Conservation (phyloP, 1,139 yeast species). For the Diutina mesorugosa region DNA sequence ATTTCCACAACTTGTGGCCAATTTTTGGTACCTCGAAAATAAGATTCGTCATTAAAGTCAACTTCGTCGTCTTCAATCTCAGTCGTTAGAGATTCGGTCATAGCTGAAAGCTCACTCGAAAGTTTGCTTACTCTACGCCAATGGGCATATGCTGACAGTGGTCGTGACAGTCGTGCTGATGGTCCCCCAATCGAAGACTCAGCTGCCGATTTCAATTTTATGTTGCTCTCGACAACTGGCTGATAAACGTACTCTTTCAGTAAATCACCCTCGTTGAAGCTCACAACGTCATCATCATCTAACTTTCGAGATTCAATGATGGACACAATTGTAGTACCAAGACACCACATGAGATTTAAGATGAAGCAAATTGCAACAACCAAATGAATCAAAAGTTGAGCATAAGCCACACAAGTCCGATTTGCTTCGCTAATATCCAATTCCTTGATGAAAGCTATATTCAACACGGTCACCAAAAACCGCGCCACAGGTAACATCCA, state of each 20-base stretch:
- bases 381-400: slow-evolving; percentile 26
- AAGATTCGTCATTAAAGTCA: neutral
- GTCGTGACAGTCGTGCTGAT: neutral
- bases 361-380: slow-evolving; percentile 24
- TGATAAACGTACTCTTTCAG: neutral
- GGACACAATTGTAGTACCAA: slow-evolving; percentile 15
- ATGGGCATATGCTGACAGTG: neutral
- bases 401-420: slow-evolving; percentile 28
- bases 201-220: slow-evolving; percentile 4
- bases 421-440: slow-evolving; percentile 19
- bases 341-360: slow-evolving; percentile 19
- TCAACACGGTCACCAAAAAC: slow-evolving; percentile 23
- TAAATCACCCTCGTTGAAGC: neutral
- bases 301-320: neutral
- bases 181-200: neutral
- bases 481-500: slow-evolving; percentile 25
- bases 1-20: neutral
- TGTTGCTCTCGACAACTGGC: neutral
- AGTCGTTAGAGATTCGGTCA: neutral
- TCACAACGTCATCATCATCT: neutral
- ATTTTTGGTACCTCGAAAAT: neutral
- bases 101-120: neutral
- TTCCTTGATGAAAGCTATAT: slow-evolving; percentile 25
- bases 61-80: neutral
- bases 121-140: neutral